Evolutionary conservation across 345 rosid genomes (phyloP).

Genomic region (Passiflora organensis): DNA sequence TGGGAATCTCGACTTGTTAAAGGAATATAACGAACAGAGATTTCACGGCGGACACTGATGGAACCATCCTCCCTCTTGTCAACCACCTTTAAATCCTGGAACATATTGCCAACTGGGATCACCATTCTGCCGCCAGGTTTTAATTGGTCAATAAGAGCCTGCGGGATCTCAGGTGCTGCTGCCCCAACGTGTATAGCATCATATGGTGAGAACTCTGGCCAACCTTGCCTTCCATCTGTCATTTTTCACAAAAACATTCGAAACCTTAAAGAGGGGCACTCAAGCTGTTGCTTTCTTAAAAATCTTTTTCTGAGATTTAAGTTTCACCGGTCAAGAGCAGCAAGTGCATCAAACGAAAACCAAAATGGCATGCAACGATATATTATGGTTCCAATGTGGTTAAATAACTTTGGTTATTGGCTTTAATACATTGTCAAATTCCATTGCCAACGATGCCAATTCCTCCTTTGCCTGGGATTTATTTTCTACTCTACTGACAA

Average conservation of each 20-base stretch:
- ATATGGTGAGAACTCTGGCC: conserved; percentile 79
- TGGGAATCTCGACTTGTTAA: conserved; percentile 85
- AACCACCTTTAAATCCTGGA: conserved; percentile 76
- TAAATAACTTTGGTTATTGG: too few species aligned
- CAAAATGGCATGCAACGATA: too few species aligned
- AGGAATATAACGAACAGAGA: conserved; percentile 88
- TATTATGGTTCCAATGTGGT: too few species aligned
- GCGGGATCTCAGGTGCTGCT: conserved; percentile 85
- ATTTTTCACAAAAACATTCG: not conserved
- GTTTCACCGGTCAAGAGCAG: too few species aligned
- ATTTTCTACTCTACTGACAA: too few species aligned
- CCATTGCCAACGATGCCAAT: too few species aligned
- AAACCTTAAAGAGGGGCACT: too few species aligned
- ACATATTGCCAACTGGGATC: conserved; percentile 80
- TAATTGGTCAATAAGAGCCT: conserved; percentile 79
- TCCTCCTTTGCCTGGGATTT: too few species aligned
- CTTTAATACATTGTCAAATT: too few species aligned
- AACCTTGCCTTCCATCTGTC: conserved; percentile 89
- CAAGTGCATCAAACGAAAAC: too few species aligned
- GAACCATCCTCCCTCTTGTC: conserved; percentile 79
- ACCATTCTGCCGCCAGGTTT: conserved; percentile 99
- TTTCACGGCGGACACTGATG: conserved; percentile 46
- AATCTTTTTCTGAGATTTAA: too few species aligned
- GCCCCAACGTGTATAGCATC: conserved; percentile 99
- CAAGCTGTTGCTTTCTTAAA: too few species aligned